These are phyloP conservation scores for Sporothrix sp. DNA, from an alignment of 2,329 filamentous ascomycete species.

Conservation along the genomic window DNA sequence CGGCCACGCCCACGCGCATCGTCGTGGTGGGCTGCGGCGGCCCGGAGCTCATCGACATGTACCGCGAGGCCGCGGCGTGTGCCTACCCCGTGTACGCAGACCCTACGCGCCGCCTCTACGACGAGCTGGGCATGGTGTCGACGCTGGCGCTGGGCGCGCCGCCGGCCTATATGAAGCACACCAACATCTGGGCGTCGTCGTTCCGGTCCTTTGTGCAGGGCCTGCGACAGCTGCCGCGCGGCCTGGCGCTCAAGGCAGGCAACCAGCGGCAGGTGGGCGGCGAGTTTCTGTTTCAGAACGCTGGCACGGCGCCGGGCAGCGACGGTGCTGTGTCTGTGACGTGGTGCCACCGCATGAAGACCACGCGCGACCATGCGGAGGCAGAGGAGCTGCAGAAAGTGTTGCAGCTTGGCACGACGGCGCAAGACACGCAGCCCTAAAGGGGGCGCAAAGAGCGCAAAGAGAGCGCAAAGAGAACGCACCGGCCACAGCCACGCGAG, in stretches of 20 bases:
- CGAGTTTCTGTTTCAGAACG: conserved; percentile 62
- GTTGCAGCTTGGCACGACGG: conserved; percentile 41
- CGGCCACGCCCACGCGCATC: conserved; percentile 51
- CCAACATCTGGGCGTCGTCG: conserved; percentile 38
- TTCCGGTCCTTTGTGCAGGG: conserved; percentile 47
- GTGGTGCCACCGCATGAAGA: conserved; percentile 77
- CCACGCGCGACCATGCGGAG: conserved; percentile 68
- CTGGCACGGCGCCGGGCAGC: conserved; percentile 1
- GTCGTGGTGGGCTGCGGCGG: conserved; percentile 64
- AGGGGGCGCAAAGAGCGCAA: too few relatives aligned
- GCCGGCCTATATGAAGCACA: conserved; percentile 55
- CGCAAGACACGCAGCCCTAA: neutral
- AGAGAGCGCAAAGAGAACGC: too few relatives aligned
- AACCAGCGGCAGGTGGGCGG: conserved; percentile 62
- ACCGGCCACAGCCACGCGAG: neutral
- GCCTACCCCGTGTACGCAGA: conserved; percentile 71
- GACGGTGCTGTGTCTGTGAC: conserved; percentile 35
- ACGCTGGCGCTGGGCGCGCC: conserved; percentile 49
- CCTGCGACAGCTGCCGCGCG: conserved; percentile 46
- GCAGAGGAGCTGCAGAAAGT: conserved; percentile 55
- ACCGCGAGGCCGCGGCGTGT: conserved; percentile 52
- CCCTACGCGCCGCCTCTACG: conserved; percentile 56
- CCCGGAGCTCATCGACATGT: conserved; percentile 57
- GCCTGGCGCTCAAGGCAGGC: conserved; percentile 53
- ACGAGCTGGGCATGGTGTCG: conserved; percentile 56